Evolutionary conservation across 305 asterid genomes (phyloP), one percentile per base, ranked within the genome.

Genomic region (Rubia occidens): DNA sequence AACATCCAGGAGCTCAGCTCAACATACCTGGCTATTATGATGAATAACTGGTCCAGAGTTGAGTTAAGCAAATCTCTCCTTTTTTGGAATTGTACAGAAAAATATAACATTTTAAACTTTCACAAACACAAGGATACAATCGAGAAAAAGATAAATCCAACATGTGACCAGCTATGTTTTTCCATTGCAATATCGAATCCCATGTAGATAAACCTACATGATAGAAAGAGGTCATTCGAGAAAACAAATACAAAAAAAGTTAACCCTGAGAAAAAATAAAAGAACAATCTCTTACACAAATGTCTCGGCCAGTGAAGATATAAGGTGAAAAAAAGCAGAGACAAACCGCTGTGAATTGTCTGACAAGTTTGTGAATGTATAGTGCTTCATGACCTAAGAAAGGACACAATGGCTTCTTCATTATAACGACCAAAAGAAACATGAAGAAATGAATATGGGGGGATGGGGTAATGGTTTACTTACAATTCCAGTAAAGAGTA

Each of bases 161-260:
- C 71, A 74, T 94, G 99, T 67, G 99, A 91, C 99, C 96, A 91
- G 86, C 99, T 89, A 85, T 91, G 97, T 73, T 89, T 86, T 74
- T 94, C 97, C 95, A 94, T 91, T 76, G 96, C 99, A 74, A 94
- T 94, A 85, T 91, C 97, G 73, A 94, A 86, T 56, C 99, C 99
- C 99, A 94, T 90, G 82, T 94, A 94, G 79, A 94, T 91, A 81
- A 94, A 94, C 81, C 99, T 94, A 93, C 86, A 80, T 60, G 71
- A 75, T 44, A 24, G 64, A 81, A 51, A 56, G 71, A 76, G 13
- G 1, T 39, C 11, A 64, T 35, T 59, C 29, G 40, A 39, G 56
- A 54, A 47, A 47, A 68, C 18, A 13, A 67, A 66, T n/a, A 78
- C 49, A 47, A 35, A 18, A 61, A 68, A 40, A 63, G 35, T 42